Percentiles rank a stretch among this genome's conserved stretches.
These are phyloP conservation scores for Talaromyces albobiverticillius DNA, from an alignment of 2,329 filamentous ascomycete genomes.

Conservation along the genomic window DNA sequence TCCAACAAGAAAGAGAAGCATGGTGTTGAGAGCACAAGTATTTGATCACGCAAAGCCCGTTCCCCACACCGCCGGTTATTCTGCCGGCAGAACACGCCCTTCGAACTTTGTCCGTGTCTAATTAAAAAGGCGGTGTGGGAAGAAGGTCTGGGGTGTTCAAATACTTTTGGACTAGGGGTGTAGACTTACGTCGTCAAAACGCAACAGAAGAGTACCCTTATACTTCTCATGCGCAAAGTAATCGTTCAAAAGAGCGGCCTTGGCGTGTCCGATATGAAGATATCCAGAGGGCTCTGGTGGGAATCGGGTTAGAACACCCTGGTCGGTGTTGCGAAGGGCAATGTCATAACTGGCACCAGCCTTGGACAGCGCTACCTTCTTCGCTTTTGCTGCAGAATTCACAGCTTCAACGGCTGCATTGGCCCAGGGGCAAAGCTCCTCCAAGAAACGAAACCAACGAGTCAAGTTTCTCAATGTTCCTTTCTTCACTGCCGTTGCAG, in stretches of 20 bases:
- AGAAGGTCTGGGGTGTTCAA: too few species aligned
- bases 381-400: slow-evolving; percentile 66
- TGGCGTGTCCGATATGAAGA: slow-evolving; percentile 93
- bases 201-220: slow-evolving; percentile 83
- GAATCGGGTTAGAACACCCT: slow-evolving; percentile 89
- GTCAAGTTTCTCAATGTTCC: slow-evolving; percentile 71
- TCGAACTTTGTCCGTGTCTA: too few species aligned
- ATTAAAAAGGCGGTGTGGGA: too few species aligned
- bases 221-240: slow-evolving; percentile 95
- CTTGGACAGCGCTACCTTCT: slow-evolving; percentile 67
- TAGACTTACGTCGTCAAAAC: slow-evolving; percentile 96
- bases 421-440: slow-evolving; percentile 76
- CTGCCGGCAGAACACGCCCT: too few species aligned
- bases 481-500: slow-evolving; percentile 75
- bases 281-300: slow-evolving; percentile 93
- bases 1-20: too few species aligned
- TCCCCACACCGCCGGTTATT: too few species aligned
- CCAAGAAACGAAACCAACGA: slow-evolving; percentile 85
- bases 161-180: too few species aligned
- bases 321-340: slow-evolving; percentile 76
- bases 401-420: slow-evolving; percentile 66
- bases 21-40: too few species aligned
- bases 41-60: too few species aligned
- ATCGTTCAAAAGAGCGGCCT: slow-evolving; percentile 89
- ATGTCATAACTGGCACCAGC: slow-evolving; percentile 87